Evolutionary conservation across 352 stramenopile species (phyloP).

Genomic region (Phytophthora foliorum): DNA sequence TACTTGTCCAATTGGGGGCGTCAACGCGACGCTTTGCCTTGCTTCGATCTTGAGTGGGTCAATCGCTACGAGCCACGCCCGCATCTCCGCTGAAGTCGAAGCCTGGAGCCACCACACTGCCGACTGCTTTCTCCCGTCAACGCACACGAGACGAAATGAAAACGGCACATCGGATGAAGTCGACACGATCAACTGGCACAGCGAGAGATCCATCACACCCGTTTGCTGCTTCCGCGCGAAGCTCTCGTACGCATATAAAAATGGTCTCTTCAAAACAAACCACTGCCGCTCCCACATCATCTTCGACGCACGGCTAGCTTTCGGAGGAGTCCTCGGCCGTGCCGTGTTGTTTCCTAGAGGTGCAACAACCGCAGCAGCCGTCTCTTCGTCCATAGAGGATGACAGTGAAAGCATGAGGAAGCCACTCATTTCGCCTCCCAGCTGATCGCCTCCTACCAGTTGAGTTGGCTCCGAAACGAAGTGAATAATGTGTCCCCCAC

Average conservation of each 20-base stretch:
- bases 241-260: constrained; percentile 81
- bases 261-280: constrained; percentile 85
- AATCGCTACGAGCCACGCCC: constrained; percentile 76
- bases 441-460: constrained; percentile 40
- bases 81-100: constrained; percentile 71
- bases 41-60: constrained; percentile 75
- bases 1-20: constrained; percentile 24
- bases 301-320: constrained; percentile 5
- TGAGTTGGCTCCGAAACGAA: constrained; percentile 71
- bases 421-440: constrained; percentile 68
- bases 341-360: constrained; percentile 23
- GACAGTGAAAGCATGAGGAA: constrained; percentile 79
- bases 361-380: constrained; percentile 44
- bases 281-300: constrained; percentile 73
- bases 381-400: constrained; percentile 58
- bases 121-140: constrained; percentile 59
- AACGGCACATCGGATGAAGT: constrained; percentile 54
- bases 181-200: constrained; percentile 65
- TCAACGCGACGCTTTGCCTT: constrained; percentile 27
- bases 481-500: constrained; percentile 40
- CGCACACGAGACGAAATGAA: constrained; percentile 75
- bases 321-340: constrained; percentile 14
- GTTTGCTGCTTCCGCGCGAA: constrained; percentile 74
- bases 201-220: constrained; percentile 78
- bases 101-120: constrained; percentile 82